These are phyloP conservation scores for Cyberlindnera meyerae DNA, from an alignment of 805 yeast species.

Conservation along the genomic window DNA sequence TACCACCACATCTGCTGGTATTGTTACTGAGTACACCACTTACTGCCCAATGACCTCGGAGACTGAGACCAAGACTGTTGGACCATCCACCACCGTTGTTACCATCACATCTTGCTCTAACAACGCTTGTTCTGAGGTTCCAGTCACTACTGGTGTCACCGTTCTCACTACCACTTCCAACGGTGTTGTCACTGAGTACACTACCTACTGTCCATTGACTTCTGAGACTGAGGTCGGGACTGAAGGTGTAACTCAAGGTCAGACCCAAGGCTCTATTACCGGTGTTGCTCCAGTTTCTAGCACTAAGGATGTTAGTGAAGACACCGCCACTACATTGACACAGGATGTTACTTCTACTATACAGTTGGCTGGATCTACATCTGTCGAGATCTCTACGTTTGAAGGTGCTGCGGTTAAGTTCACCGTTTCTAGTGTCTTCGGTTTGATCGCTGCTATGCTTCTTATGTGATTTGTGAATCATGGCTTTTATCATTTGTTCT, in stretches of 20 bases:
- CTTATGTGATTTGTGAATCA: no score
- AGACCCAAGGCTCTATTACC: no score
- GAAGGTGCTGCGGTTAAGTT: constrained; percentile 1
- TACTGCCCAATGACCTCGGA: constrained; percentile 10
- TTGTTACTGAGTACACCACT: constrained; percentile 31
- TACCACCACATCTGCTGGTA: constrained; percentile 21
- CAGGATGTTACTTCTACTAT: constrained; percentile 3
- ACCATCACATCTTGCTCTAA: constrained; percentile 6
- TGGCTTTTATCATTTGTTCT: no score
- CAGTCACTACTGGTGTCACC: constrained; percentile 11
- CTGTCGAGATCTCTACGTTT: constrained; percentile 9
- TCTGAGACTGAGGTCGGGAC: no score
- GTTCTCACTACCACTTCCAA: constrained; percentile 18
- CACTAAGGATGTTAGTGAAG: no score
- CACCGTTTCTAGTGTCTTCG: not conserved
- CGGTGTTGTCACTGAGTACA: constrained; percentile 28
- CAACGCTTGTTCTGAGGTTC: constrained; percentile 1
- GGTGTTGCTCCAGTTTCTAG: constrained; percentile 23
- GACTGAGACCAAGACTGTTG: no score
- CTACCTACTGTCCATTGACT: constrained; percentile 19
- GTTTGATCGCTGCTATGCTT: constrained; percentile 1
- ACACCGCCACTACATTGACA: constrained; percentile 4
- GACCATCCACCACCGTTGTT: constrained; percentile 12
- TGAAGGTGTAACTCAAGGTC: constrained; percentile 19
- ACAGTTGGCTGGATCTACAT: constrained; percentile 5